These are phyloP conservation scores for Daldinia bambusicola DNA, from an alignment of 495 filamentous ascomycete species.

Conservation along the genomic window DNA sequence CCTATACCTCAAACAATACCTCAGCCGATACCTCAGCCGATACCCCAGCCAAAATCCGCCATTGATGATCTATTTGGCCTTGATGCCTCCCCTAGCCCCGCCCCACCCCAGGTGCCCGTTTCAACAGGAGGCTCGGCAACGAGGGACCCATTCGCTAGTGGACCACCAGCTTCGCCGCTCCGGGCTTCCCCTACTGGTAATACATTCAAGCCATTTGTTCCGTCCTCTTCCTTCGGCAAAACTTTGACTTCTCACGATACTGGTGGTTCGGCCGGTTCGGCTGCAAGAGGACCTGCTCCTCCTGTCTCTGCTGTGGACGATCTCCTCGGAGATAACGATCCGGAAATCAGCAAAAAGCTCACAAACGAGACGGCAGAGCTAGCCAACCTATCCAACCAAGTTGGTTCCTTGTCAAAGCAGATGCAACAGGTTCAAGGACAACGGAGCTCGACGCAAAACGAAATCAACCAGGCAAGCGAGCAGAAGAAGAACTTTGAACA, in stretches of 20 bases:
- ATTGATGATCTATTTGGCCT: slow-evolving; percentile 93
- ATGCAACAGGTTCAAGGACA: slow-evolving; percentile 91
- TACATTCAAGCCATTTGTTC: slow-evolving; percentile 88
- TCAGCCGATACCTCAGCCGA: slow-evolving; percentile 56
- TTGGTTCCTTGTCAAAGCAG: slow-evolving; percentile 87
- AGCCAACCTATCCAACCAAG: slow-evolving; percentile 96
- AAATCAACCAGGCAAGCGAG: slow-evolving; percentile 76
- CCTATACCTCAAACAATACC: no score
- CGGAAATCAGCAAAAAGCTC: slow-evolving; percentile 86
- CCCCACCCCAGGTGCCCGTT: slow-evolving; percentile 69
- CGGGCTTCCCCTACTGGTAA: slow-evolving; percentile 59
- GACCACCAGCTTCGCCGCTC: slow-evolving; percentile 64
- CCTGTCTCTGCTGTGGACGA: slow-evolving; percentile 76
- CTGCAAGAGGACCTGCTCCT: slow-evolving; percentile 48
- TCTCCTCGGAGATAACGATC: slow-evolving; percentile 92
- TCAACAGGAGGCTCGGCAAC: slow-evolving; percentile 75
- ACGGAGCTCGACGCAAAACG: slow-evolving; percentile 77
- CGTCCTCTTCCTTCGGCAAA: slow-evolving; percentile 90
- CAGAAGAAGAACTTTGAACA: slow-evolving; percentile 94
- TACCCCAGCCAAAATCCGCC: slow-evolving; percentile 73
- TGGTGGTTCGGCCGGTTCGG: slow-evolving; percentile 71
- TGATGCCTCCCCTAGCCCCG: slow-evolving; percentile 69
- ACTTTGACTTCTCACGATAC: slow-evolving; percentile 80
- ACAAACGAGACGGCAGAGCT: slow-evolving; percentile 90
- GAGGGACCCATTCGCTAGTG: slow-evolving; percentile 67